Evolutionary conservation across 2,329 filamentous ascomycete genomes (phyloP).

Genomic region (Trichoderma hamatum): DNA sequence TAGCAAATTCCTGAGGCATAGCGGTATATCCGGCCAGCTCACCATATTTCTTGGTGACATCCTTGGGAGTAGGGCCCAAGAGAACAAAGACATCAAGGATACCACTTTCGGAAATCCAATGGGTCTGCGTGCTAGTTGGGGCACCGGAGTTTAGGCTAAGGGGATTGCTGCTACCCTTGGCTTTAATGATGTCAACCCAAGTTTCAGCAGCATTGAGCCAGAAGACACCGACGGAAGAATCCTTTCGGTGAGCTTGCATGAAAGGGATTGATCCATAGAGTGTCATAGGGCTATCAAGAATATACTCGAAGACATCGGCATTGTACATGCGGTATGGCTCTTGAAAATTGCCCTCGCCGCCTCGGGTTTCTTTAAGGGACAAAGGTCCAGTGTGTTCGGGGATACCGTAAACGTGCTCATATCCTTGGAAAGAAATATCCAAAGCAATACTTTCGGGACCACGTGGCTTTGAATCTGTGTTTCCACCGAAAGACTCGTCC

Average conservation of each 20-base stretch:
- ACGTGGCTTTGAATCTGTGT: constrained; percentile 92
- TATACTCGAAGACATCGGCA: constrained; percentile 95
- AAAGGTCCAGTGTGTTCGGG: constrained; percentile 89
- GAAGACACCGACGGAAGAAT: constrained; percentile 92
- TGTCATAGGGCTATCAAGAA: constrained; percentile 97
- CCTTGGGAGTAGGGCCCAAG: constrained; percentile 82
- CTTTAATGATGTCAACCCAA: constrained; percentile 93
- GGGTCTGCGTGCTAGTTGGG: constrained; percentile 80
- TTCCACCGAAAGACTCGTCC: constrained; percentile 95
- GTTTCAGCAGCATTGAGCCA: constrained; percentile 98
- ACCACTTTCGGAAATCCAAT: constrained; percentile 95
- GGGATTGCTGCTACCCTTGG: constrained; percentile 72
- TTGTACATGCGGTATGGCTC: constrained; percentile 97
- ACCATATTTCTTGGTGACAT: constrained; percentile 79
- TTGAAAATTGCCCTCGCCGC: constrained; percentile 79
- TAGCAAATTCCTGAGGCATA: constrained; percentile 87
- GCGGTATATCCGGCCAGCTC: constrained; percentile 91
- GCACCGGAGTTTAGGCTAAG: constrained; percentile 70
- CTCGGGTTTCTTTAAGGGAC: constrained; percentile 86
- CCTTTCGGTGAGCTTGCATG: constrained; percentile 95
- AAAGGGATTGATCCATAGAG: constrained; percentile 96
- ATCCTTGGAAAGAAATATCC: constrained; percentile 90
- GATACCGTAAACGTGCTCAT: constrained; percentile 91
- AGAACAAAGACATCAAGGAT: constrained; percentile 93
- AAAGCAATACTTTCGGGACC: constrained; percentile 90